These are phyloP conservation scores for Carallia brachiata DNA, from an alignment of 345 rosid genomes.

Conservation along the genomic window DNA sequence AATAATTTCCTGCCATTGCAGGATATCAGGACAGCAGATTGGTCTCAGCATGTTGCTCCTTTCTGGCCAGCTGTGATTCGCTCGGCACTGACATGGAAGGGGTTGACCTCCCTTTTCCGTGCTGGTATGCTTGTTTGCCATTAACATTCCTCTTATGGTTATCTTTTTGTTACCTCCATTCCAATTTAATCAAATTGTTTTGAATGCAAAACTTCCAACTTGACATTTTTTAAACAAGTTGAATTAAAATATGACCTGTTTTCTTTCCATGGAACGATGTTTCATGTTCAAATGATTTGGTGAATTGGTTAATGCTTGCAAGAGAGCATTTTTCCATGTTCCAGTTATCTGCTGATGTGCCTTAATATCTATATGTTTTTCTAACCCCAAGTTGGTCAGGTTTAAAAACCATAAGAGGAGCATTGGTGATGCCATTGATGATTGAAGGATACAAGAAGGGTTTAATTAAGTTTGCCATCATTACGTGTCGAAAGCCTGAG, in stretches of 20 bases:
- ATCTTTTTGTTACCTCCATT: neutral
- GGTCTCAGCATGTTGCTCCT: constrained; percentile 81
- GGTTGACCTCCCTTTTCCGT: constrained; percentile 59
- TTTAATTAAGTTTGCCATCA: constrained; percentile 69
- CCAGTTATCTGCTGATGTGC: no score
- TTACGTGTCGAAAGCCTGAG: constrained; percentile 70
- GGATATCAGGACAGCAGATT: constrained; percentile 86
- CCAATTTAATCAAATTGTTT: no score
- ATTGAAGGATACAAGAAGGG: constrained; percentile 85
- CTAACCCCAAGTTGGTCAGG: constrained; percentile 38
- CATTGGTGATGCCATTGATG: constrained; percentile 88
- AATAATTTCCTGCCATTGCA: constrained; percentile 19
- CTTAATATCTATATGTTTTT: neutral
- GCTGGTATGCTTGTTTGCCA: constrained; percentile 43
- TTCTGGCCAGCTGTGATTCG: constrained; percentile 92
- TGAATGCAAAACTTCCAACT: no score
- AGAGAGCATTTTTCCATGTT: no score
- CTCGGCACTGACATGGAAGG: constrained; percentile 84
- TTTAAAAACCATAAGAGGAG: constrained; percentile 73
- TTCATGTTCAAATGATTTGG: no score
- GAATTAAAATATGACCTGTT: no score
- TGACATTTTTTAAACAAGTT: no score
- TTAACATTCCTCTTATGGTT: no score
- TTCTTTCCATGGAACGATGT: no score
- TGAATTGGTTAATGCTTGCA: no score